phyloP scores from a whole-genome alignment of 2,329 filamentous ascomycete species.

The Clonostachys solani region DNA sequence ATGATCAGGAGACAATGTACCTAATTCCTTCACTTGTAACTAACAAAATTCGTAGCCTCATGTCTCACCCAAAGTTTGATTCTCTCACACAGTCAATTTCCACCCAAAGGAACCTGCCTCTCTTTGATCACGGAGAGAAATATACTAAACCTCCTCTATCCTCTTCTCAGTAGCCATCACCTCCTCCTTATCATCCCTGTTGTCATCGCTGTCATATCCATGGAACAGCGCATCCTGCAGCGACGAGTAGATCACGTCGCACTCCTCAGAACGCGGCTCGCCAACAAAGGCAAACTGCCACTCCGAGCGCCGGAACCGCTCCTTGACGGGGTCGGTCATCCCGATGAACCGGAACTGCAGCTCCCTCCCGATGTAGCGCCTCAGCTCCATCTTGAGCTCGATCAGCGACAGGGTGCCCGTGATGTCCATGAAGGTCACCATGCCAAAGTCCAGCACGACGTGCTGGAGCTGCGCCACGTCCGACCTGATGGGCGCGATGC shows the following conservation, averaged over 20 bases:
- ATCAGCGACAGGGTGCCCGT: constrained; percentile 45
- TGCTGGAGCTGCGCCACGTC: constrained; percentile 33
- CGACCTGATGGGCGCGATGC: constrained; percentile 23
- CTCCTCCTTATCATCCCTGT: background rate
- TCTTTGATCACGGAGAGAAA: too few relatives aligned
- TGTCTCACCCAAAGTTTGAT: too few relatives aligned
- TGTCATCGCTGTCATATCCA: constrained; percentile 5
- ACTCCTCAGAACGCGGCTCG: constrained; percentile 10
- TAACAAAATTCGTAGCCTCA: too few relatives aligned
- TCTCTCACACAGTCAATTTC: too few relatives aligned
- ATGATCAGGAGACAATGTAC: too few relatives aligned
- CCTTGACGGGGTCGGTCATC: constrained; percentile 33
- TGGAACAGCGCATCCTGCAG: constrained; percentile 10
- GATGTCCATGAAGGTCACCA: constrained; percentile 47
- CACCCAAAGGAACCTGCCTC: too few relatives aligned
- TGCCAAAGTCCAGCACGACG: constrained; percentile 47
- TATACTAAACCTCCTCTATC: background rate
- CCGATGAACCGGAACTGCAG: constrained; percentile 44
- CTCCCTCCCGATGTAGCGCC: constrained; percentile 39
- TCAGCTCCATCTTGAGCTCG: constrained; percentile 41
- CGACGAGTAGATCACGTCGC: constrained; percentile 9
- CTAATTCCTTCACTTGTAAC: too few relatives aligned
- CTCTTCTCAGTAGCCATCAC: background rate
- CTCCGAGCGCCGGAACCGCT: constrained; percentile 29
- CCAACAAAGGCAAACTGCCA: constrained; percentile 27